Conservation (phyloP, 2,329 filamentous ascomycete species). For the Cryphonectria carpinicola region DNA sequence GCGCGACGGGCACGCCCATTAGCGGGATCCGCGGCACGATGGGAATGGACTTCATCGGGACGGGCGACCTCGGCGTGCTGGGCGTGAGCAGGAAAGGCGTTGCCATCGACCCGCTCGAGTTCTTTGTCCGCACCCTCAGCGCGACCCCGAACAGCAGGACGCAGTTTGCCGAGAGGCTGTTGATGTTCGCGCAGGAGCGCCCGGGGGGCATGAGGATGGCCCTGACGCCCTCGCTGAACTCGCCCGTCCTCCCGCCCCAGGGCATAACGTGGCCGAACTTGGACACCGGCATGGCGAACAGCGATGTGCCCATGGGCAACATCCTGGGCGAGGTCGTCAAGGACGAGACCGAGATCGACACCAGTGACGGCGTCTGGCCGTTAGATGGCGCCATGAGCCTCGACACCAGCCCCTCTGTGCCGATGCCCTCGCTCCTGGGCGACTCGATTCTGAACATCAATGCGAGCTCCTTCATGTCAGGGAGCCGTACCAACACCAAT, state of each 20-base stretch:
- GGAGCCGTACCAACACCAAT: constrained; percentile 14
- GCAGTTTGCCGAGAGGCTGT: constrained; percentile 48
- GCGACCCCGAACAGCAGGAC: constrained; percentile 48
- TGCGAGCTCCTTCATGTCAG: constrained; percentile 5
- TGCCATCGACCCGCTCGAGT: constrained; percentile 46
- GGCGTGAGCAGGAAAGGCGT: constrained; percentile 39
- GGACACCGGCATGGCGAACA: neutral
- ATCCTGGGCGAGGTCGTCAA: constrained; percentile 27
- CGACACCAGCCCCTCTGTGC: constrained; percentile 1
- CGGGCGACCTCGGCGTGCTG: constrained; percentile 39
- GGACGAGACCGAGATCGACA: constrained; percentile 21
- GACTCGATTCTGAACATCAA: constrained; percentile 23
- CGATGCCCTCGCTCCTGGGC: constrained; percentile 18
- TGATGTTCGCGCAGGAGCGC: constrained; percentile 46
- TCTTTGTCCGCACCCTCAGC: constrained; percentile 49
- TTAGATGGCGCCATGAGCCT: constrained; percentile 19
- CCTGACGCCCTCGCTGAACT: constrained; percentile 38
- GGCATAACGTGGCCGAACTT: constrained; percentile 18
- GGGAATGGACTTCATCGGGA: constrained; percentile 40
- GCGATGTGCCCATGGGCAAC: constrained; percentile 15
- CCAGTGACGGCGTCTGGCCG: neutral
- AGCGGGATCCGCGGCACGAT: constrained; percentile 28
- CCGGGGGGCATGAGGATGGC: constrained; percentile 43
- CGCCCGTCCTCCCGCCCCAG: constrained; percentile 26
- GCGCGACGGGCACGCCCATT: constrained; percentile 32